Base-by-base conservation (phyloP, 805 yeast genomes). In the Hanseniaspora valbyensis region DNA sequence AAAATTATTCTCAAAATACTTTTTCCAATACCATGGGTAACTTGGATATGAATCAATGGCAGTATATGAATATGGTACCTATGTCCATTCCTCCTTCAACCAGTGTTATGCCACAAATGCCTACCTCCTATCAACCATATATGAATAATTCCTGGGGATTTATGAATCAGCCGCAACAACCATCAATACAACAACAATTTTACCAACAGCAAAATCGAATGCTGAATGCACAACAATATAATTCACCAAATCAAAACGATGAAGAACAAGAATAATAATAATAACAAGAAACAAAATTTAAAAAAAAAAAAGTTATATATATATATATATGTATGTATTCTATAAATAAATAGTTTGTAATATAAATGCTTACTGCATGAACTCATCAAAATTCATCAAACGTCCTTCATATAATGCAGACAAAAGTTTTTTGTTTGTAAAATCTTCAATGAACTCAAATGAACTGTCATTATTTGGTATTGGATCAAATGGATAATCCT, bases 191-290 rank as follows among this genome's bases (percentile, higher is more conserved):
- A 10, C 50, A 50, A 13, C 43, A 16, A 19, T 43, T 24, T 13
- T 19, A 24, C 9, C 44, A 34, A 3, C 51, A 40, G 36, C 56
- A 54, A 29, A 49, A 46, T 19, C 53, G 26, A 26, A 30, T 45
- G 5, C 36, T 24, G 5, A 18, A 9, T n/a, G 24, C 29, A 43
- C n/a, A 13, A 32, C 21, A 22, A 16, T 10, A n/a, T 4, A 16
- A 16, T n/a, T 28, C 26, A 5, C 37, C 10, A 13, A 32, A 29
- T 16, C 13, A 36, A 9, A 38, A 30, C 32, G 18, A 32, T 14
- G 21, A 29, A 14, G 44, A 40, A 8, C 24, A 29, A 4, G 37
- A 32, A 5, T 6, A 9, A 30, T n/a, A 38, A 14, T 22, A 36
- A 22, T 22, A 36, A 36, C 13, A 16, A 42, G 5, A 32, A 32